Percentiles rank a stretch among this genome's conserved stretches.
Conservation (phyloP, 2,329 filamentous ascomycete species). For the Aspergillus sp. region DNA sequence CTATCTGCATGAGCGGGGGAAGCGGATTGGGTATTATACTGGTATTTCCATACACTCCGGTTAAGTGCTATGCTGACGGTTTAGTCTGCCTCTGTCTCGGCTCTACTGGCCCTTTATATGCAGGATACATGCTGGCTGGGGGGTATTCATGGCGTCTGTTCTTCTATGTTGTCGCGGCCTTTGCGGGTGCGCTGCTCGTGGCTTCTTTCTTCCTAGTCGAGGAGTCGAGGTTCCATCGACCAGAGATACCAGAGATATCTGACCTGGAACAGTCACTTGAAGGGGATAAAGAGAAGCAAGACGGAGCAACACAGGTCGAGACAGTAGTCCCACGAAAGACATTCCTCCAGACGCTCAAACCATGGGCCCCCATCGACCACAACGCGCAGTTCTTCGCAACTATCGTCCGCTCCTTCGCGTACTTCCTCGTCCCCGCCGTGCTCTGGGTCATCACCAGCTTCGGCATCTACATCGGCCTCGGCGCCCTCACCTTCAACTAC, state of each 20-base stretch:
- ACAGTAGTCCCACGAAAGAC: constrained; percentile 39
- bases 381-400: constrained; percentile 49
- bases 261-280: too few relatives aligned
- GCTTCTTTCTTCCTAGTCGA: constrained; percentile 60
- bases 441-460: constrained; percentile 54
- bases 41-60: constrained; percentile 26
- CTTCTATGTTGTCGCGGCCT: constrained; percentile 62
- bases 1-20: constrained; percentile 48
- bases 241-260: not conserved
- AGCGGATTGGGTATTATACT: constrained; percentile 60
- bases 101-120: constrained; percentile 57
- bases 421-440: constrained; percentile 50
- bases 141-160: constrained; percentile 61
- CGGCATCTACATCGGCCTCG: constrained; percentile 52
- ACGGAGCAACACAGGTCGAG: not conserved
- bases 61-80: not conserved
- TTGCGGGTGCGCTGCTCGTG: constrained; percentile 46
- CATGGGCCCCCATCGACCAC: constrained; percentile 45
- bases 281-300: not conserved
- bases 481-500: constrained; percentile 52
- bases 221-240: constrained; percentile 56
- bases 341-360: constrained; percentile 45
- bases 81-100: constrained; percentile 57
- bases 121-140: constrained; percentile 61
- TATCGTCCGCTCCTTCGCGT: constrained; percentile 48